A percentile compares a stretch with the other conserved stretches of the same genome.
These are phyloP conservation scores for Teunomyces barrocoloradensis DNA, from an alignment of 805 yeast genomes.

Conservation along the genomic window DNA sequence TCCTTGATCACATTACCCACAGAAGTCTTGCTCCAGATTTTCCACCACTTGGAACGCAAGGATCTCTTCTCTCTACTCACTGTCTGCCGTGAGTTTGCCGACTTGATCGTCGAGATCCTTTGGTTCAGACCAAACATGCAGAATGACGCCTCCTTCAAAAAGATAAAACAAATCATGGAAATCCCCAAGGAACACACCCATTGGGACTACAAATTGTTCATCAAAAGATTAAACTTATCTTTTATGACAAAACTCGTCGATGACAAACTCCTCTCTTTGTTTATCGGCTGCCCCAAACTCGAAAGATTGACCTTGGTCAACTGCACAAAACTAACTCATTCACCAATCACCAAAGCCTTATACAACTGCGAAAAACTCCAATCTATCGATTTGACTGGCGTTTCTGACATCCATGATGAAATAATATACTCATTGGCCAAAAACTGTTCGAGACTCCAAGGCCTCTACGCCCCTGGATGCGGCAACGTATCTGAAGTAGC, in stretches of 20 bases:
- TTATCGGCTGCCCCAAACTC: conserved; percentile 68
- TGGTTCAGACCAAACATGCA: conserved; percentile 86
- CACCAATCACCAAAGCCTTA: conserved; percentile 60
- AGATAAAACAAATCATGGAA: conserved; percentile 55
- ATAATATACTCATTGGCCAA: conserved; percentile 65
- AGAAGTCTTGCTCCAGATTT: conserved; percentile 61
- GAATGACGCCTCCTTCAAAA: conserved; percentile 45
- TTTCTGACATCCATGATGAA: conserved; percentile 60
- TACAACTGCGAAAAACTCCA: conserved; percentile 67
- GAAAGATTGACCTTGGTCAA: conserved; percentile 85
- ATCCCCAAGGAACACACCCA: conserved; percentile 47
- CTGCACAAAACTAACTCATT: conserved; percentile 62
- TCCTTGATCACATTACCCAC: conserved; percentile 52
- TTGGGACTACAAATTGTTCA: conserved; percentile 66
- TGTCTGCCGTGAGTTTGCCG: conserved; percentile 80
- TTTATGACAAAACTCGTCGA: conserved; percentile 66
- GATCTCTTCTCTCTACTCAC: conserved; percentile 63
- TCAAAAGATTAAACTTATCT: conserved; percentile 78
- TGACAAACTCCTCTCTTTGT: conserved; percentile 58
- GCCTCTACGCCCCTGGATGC: conserved; percentile 86
- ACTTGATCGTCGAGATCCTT: conserved; percentile 69
- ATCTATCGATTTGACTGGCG: conserved; percentile 85
- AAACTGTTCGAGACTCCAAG: conserved; percentile 77
- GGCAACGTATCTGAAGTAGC: conserved; percentile 65
- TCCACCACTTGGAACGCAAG: conserved; percentile 60